Base-by-base conservation (phyloP, 306 rosid genomes). In the Acacia acuminata region DNA sequence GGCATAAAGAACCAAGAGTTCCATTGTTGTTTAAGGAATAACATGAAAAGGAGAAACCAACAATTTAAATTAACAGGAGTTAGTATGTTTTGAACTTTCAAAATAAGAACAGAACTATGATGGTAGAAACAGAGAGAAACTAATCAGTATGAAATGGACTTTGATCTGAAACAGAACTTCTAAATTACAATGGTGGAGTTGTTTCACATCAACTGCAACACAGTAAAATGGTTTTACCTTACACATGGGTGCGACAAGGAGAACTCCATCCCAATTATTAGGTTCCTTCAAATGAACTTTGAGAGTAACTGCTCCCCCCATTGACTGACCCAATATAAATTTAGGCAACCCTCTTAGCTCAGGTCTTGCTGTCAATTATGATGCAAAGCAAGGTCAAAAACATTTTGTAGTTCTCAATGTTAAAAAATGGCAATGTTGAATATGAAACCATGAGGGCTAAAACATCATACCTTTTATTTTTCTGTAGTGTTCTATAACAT, bases 201-300 rank as follows among this genome's bases (percentile, higher is more conserved):
- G 58, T 75, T 55, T 32, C 20, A 74, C 86, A 80, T 77, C 5
- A 77, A 74, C 45, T 14, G 10, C 60, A 73, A 75, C 65, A 27
- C 45, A 70, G 65, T 32, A 72, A 68, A 69, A 85, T 47, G 55
- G 20, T 56, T 94, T 78, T 89, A 93, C 99, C 88, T 93, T 96
- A 86, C 98, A 96, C 99, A 96, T 96, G 36, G 97, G 98, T 61
- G 99, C 99, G 50, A 93, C 96, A 56, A 96, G 99, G 80, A 96
- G 81, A 32, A 92, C 81, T 44, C 97, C 99, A 80, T 92, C 96
- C 98, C 94, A 96, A 53, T 83, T 82, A 73, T 81, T 65, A 48
- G 97, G 94, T 81, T 93, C 91, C 89, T 90, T 96, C 79, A 93
- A 86, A 88, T 93, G 99, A 76, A 76, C 86, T 82, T 93, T 96